Percentiles rank a stretch among this genome's conserved stretches.
Evolutionary conservation across 371 early-diverging fungal genomes (phyloP).

Genomic region (Rhizomucor miehei): DNA sequence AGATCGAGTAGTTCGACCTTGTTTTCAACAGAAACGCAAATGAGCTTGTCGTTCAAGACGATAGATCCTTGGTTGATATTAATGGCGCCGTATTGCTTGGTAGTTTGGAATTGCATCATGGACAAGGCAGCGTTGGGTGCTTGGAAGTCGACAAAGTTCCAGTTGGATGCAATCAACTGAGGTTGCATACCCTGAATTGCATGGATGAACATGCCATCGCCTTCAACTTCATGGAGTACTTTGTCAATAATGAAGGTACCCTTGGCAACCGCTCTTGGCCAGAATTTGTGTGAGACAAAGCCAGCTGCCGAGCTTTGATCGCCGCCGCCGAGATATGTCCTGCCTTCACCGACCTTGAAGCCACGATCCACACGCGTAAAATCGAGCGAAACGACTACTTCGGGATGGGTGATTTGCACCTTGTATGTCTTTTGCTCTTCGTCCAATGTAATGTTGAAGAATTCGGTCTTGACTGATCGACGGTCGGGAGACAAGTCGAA

Average conservation of each 20-base stretch:
- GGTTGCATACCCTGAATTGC: slow-evolving; percentile 86
- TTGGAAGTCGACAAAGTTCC: slow-evolving; percentile 80
- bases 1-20: slow-evolving; percentile 50
- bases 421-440: slow-evolving; percentile 49
- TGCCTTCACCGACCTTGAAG: slow-evolving; percentile 81
- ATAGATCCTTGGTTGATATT: slow-evolving; percentile 77
- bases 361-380: slow-evolving; percentile 67
- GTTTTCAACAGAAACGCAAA: slow-evolving; percentile 77
- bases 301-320: slow-evolving; percentile 44
- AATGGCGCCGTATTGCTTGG: slow-evolving; percentile 67
- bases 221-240: slow-evolving; percentile 57
- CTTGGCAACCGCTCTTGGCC: slow-evolving; percentile 72
- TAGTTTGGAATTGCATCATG: slow-evolving; percentile 81
- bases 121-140: slow-evolving; percentile 59
- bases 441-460: slow-evolving; percentile 61
- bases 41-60: slow-evolving; percentile 61
- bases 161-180: slow-evolving; percentile 79
- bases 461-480: slow-evolving; percentile 69
- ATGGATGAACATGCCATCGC: slow-evolving; percentile 79
- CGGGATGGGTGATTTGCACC: slow-evolving; percentile 57
- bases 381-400: slow-evolving; percentile 63
- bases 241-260: slow-evolving; percentile 76
- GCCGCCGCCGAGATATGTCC: slow-evolving; percentile 67
- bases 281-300: slow-evolving; percentile 77
- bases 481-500: slow-evolving; percentile 70